These are phyloP conservation scores for Myxozyma lipomycoides DNA, from an alignment of 805 yeast species.

Conservation along the genomic window DNA sequence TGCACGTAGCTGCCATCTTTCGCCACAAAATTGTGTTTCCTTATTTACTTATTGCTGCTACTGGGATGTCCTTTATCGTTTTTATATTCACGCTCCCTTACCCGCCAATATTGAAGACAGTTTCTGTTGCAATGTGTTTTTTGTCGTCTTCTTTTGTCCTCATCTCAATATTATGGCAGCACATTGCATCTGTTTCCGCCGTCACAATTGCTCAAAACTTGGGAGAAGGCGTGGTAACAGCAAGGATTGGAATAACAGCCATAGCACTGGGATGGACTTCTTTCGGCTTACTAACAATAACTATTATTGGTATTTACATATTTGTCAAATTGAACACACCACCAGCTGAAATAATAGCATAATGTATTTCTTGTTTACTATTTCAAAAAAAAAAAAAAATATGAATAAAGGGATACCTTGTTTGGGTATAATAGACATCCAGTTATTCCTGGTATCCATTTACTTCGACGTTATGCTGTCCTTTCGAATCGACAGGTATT, in stretches of 20 bases:
- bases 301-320: constrained; percentile 18
- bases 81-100: constrained; percentile 20
- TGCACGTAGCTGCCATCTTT: constrained; percentile 17
- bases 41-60: constrained; percentile 18
- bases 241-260: constrained; percentile 20
- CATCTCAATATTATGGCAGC: constrained; percentile 27
- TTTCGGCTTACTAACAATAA: constrained; percentile 12
- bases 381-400: too few relatives aligned
- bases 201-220: constrained; percentile 8
- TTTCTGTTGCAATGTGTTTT: constrained; percentile 9
- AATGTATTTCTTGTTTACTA: neutral
- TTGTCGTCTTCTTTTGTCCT: constrained; percentile 17
- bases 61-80: constrained; percentile 15
- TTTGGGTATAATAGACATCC: too few relatives aligned
- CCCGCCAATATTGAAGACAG: constrained; percentile 19
- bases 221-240: constrained; percentile 18
- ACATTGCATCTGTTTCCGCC: constrained; percentile 21
- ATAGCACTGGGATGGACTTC: constrained; percentile 25
- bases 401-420: too few relatives aligned
- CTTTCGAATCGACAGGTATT: too few relatives aligned
- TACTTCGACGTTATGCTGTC: too few relatives aligned
- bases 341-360: neutral
- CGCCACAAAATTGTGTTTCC: constrained; percentile 21
- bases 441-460: too few relatives aligned
- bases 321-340: constrained; percentile 7